Percentiles rank a stretch among this genome's conserved stretches.
These are phyloP conservation scores for Thymus quinquecostatus DNA, from an alignment of 257 asterid species.

Conservation along the genomic window DNA sequence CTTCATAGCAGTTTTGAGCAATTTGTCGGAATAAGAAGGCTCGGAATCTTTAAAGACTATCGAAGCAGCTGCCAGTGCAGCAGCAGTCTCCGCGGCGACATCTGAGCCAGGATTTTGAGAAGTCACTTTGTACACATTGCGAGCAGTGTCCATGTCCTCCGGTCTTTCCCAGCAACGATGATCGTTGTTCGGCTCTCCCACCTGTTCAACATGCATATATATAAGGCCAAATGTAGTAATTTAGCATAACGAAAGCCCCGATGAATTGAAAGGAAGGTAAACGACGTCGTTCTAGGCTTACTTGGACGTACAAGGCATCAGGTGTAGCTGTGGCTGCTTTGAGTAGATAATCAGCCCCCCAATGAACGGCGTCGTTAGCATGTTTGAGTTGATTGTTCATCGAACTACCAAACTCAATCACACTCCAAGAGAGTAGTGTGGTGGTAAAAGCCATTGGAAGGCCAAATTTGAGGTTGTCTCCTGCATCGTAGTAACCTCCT, in stretches of 20 bases:
- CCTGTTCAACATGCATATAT: conserved; percentile 36
- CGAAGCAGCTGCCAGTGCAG: conserved; percentile 88
- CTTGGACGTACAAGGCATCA: conserved; percentile 66
- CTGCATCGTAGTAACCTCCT: conserved; percentile 92
- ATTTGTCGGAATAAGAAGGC: conserved; percentile 58
- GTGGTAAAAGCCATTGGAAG: conserved; percentile 90
- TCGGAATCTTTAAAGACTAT: conserved; percentile 73
- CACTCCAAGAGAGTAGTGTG: conserved; percentile 80
- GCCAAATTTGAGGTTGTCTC: conserved; percentile 84
- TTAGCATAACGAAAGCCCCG: no score
- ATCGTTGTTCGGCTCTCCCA: conserved; percentile 78
- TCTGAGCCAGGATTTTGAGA: conserved; percentile 82
- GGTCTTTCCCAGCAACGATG: conserved; percentile 91
- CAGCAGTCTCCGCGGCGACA: conserved; percentile 93
- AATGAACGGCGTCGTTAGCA: conserved; percentile 68
- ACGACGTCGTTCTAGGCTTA: neutral
- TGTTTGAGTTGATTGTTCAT: conserved; percentile 52
- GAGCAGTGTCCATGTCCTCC: conserved; percentile 82
- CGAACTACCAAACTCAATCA: conserved; percentile 66
- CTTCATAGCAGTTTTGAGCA: conserved; percentile 56
- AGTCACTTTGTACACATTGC: conserved; percentile 66
- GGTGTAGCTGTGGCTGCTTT: conserved; percentile 81
- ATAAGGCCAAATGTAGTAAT: no score
- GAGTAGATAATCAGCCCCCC: conserved; percentile 86
- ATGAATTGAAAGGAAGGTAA: no score